Conservation (phyloP, 441 rosid genomes). For the Geranium incanum region DNA sequence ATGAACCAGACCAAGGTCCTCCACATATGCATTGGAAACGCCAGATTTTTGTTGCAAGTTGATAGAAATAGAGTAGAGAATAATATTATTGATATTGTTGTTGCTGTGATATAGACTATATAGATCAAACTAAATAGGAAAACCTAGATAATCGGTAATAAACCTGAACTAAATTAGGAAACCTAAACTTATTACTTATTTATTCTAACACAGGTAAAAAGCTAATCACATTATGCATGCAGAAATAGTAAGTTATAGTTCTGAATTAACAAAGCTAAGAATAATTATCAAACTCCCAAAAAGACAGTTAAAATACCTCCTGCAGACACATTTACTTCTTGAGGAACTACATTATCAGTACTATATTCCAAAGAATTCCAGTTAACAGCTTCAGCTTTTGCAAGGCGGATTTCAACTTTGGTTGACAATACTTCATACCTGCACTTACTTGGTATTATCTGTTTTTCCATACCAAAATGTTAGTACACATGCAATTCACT, state of each 20-base stretch:
- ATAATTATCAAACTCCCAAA: background rate
- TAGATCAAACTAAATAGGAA: no score
- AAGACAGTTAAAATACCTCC: slow-evolving; percentile 22
- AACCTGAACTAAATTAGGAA: no score
- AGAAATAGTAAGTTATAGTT: background rate
- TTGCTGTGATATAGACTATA: no score
- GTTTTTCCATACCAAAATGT: slow-evolving; percentile 11
- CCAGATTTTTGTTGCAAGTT: no score
- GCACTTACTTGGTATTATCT: slow-evolving; percentile 58
- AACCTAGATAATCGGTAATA: no score
- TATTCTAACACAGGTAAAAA: background rate
- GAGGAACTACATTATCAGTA: slow-evolving; percentile 30
- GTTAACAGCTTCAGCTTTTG: slow-evolving; percentile 49
- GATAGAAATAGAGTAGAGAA: no score
- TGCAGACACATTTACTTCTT: slow-evolving; percentile 30
- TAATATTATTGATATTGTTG: no score
- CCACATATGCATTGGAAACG: no score
- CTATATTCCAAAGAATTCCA: slow-evolving; percentile 60
- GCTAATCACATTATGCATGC: background rate
- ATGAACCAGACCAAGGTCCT: no score
- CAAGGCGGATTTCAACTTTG: slow-evolving; percentile 58
- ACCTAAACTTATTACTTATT: no score
- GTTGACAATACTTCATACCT: slow-evolving; percentile 46
- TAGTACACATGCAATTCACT: no score
- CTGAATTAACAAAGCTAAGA: background rate